Base-by-base conservation (phyloP, 371 early-diverging fungal genomes). In the Rhizomucor pusillus region DNA sequence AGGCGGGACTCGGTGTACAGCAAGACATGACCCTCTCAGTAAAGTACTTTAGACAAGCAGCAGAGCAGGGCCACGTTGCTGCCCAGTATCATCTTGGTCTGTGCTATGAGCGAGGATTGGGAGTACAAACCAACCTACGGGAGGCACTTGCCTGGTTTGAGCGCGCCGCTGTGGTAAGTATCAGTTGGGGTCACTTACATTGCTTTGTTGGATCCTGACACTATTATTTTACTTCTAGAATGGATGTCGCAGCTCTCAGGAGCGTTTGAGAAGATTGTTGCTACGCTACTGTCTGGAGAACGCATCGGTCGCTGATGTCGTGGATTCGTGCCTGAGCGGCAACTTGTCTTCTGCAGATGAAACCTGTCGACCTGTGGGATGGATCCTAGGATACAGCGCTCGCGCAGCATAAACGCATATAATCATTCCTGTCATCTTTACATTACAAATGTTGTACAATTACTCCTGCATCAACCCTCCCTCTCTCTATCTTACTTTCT, bases 1-100 rank as follows among this genome's bases (percentile, higher is more conserved):
- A 89, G 51, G 70, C 82, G 50, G 92, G 92, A n/a, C 79, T 81
- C 41, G 91, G 88, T 24, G 75, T 78, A 50, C 63, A 71, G 4
- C 72, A 68, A 23, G 77, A 86, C 62, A 64, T 71, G 16, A 54
- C 39, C 37, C 56, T 71, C 35, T 85, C 88, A 7, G 69, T 79
- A 22, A 56, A 73, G 3, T 84, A 78, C 60, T 85, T 80, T 57
- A 59, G 63, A 33, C 57, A 67, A 22, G 81, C 88, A 10, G 85
- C 87, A 16, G 75, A 83, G 22, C 75, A 77, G 40, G 79, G 77
- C 9, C 72, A 82, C 53, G 58, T 75, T 22, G 61, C 75, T 3
- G 82, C 82, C 9, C 75, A 75, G 45, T 72, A 73, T 49, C 73
- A 80, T 56, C 63, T 85, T 20, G 81, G 84, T 61, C 65, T 69